phyloP scores from a whole-genome alignment of 768 basidiomycete species.

The Termitomyces bulborhizus region DNA sequence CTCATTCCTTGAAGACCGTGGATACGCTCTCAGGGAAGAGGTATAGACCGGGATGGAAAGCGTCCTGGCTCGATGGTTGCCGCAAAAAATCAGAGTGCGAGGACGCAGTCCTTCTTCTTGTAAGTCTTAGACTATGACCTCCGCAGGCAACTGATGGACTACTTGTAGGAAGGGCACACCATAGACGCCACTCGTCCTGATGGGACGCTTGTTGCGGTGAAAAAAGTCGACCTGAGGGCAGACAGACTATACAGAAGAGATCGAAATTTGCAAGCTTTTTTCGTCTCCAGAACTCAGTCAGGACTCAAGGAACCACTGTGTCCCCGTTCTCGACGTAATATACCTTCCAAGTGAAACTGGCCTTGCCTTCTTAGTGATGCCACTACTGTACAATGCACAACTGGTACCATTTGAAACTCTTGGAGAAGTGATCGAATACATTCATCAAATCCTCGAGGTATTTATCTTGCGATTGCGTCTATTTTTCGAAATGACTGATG shows the following conservation, averaged over 20 bases:
- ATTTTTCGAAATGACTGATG: background rate
- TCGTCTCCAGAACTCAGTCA: slow-evolving; percentile 11
- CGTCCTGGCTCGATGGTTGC: slow-evolving; percentile 10
- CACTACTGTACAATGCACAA: slow-evolving; percentile 15
- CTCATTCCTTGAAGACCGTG: slow-evolving; percentile 10
- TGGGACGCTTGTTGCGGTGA: slow-evolving; percentile 15
- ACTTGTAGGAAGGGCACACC: background rate
- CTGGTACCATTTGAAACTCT: slow-evolving; percentile 19
- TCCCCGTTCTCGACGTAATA: slow-evolving; percentile 20
- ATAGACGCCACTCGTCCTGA: slow-evolving; percentile 18
- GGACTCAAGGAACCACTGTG: slow-evolving; percentile 22
- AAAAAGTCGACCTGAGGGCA: slow-evolving; percentile 6
- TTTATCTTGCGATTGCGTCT: background rate
- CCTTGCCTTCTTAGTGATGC: slow-evolving; percentile 21
- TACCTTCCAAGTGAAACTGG: slow-evolving; percentile 11
- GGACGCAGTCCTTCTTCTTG: background rate
- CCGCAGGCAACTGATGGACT: background rate
- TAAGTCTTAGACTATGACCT: background rate
- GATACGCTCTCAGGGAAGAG: slow-evolving; percentile 14
- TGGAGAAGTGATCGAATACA: slow-evolving; percentile 24
- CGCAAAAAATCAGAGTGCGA: background rate
- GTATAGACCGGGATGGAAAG: slow-evolving; percentile 15
- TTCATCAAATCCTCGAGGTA: slow-evolving; percentile 25
- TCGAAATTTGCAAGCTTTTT: slow-evolving; percentile 14
- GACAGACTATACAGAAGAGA: slow-evolving; percentile 8